These are phyloP conservation scores for Lanmaoa pseudosensibilis DNA, from an alignment of 768 basidiomycete genomes.

Conservation along the genomic window DNA sequence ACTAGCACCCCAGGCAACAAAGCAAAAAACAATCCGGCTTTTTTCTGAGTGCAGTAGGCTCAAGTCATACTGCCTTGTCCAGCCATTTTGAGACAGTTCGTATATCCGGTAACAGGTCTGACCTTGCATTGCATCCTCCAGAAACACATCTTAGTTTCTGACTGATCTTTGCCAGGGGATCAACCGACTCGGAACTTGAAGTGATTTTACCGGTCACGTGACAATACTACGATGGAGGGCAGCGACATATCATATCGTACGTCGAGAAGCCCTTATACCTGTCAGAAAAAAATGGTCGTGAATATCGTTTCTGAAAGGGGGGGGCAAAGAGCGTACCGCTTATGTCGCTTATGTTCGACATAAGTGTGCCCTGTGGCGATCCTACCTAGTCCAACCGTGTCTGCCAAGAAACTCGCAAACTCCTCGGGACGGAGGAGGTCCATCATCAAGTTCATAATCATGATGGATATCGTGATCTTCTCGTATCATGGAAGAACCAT, in stretches of 20 bases:
- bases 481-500: not conserved
- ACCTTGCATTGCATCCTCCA: not conserved
- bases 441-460: not conserved
- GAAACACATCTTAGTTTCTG: not conserved
- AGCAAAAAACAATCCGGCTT: not conserved
- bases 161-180: not conserved
- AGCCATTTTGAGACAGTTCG: not conserved
- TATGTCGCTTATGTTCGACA: not conserved
- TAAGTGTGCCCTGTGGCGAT: not conserved
- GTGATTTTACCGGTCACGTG: slow-evolving; percentile 5
- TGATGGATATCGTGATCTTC: not conserved
- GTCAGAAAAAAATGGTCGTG: not conserved
- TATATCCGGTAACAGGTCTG: not conserved
- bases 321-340: not conserved
- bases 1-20: not conserved
- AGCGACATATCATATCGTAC: not conserved
- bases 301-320: not conserved
- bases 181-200: not conserved
- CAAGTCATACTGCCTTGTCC: not conserved
- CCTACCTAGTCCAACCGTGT: not conserved
- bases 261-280: not conserved
- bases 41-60: not conserved
- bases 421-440: not conserved
- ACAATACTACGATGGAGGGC: not conserved
- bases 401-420: not conserved